Evolutionary conservation across 805 yeast genomes (phyloP).

Genomic region (Candida pseudofarinosa): DNA sequence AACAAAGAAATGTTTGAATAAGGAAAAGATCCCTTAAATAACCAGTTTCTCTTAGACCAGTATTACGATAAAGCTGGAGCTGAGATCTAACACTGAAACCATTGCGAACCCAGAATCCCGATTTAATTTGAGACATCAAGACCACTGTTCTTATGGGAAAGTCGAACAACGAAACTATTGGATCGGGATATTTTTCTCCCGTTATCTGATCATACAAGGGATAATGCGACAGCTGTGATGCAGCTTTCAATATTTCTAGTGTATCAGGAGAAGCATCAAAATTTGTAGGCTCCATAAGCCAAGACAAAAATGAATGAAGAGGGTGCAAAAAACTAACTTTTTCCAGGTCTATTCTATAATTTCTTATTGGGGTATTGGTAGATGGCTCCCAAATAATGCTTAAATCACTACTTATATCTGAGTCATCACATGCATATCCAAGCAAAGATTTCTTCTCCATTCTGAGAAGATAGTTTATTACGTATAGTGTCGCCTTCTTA

Average conservation of each 20-base stretch:
- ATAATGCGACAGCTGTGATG: neutral
- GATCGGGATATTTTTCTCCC: conserved; percentile 9
- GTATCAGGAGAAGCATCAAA: conserved; percentile 11
- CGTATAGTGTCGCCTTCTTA: conserved; percentile 26
- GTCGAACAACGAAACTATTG: conserved; percentile 47
- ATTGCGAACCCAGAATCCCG: conserved; percentile 93
- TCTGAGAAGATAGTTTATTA: conserved; percentile 23
- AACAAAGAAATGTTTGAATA: conserved; percentile 58
- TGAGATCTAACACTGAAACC: conserved; percentile 81
- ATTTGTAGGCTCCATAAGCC: conserved; percentile 57
- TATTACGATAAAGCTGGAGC: conserved; percentile 69
- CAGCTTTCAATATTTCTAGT: conserved; percentile 2
- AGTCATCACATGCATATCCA: conserved; percentile 11
- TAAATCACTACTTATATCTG: conserved; percentile 18
- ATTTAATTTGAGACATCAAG: conserved; percentile 74
- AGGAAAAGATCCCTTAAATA: conserved; percentile 73
- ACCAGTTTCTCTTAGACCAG: conserved; percentile 80
- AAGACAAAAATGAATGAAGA: conserved; percentile 65
- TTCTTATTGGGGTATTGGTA: conserved; percentile 18
- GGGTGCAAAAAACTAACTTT: conserved; percentile 76
- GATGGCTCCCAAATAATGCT: conserved; percentile 18
- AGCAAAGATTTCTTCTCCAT: conserved; percentile 28
- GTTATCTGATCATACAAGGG: conserved; percentile 2
- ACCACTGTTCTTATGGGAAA: conserved; percentile 77
- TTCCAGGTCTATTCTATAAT: conserved; percentile 30